These are phyloP conservation scores for Gaertneriomyces semiglobifer DNA, from an alignment of 192 early-diverging fungal genomes.

Conservation along the genomic window DNA sequence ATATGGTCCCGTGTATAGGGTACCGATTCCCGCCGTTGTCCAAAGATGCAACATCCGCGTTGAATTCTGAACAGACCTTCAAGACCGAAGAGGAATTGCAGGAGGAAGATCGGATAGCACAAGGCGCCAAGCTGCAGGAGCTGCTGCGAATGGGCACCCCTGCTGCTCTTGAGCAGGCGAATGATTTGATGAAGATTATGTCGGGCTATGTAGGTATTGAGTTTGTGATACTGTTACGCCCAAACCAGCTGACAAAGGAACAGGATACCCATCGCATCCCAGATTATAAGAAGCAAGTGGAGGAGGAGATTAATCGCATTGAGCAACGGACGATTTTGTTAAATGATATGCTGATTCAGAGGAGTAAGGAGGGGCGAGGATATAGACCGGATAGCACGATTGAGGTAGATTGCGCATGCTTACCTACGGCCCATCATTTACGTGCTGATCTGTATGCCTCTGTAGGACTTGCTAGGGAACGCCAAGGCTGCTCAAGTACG, in stretches of 20 bases:
- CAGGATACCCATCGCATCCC: conserved; percentile 53
- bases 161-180: conserved; percentile 90
- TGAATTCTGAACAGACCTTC: conserved; percentile 58
- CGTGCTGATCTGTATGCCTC: background rate
- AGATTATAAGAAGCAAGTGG: conserved; percentile 82
- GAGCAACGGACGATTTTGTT: conserved; percentile 71
- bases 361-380: conserved; percentile 49
- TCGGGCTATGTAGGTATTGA: conserved; percentile 77
- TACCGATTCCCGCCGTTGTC: conserved; percentile 72
- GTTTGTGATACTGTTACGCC: background rate
- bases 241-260: background rate
- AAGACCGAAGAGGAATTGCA: conserved; percentile 95
- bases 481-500: conserved; percentile 69
- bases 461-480: conserved; percentile 60
- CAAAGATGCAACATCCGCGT: conserved; percentile 59
- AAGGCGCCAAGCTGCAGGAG: conserved; percentile 93
- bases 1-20: conserved; percentile 38
- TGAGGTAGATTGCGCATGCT: conserved; percentile 19
- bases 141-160: conserved; percentile 91
- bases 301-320: conserved; percentile 75
- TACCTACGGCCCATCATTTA: background rate
- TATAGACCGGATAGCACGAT: conserved; percentile 28
- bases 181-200: conserved; percentile 97
- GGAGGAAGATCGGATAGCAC: conserved; percentile 82
- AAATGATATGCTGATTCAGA: conserved; percentile 75